Percentiles rank a stretch among this genome's conserved stretches.
Evolutionary conservation across 2,329 filamentous ascomycete genomes (phyloP).

Genomic region (Apiospora koreana): DNA sequence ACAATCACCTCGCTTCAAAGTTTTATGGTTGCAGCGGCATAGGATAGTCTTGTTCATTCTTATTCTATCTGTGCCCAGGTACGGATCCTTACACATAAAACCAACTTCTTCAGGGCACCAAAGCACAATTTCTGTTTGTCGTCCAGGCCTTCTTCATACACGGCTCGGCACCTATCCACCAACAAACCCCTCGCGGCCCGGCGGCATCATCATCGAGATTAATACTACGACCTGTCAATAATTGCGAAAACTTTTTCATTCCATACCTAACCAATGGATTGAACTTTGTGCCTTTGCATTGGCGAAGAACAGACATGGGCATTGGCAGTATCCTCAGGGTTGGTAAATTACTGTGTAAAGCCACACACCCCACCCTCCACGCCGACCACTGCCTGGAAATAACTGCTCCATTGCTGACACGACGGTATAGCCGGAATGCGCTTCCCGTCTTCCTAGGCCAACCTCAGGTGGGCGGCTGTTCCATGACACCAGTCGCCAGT

Average conservation of each 20-base stretch:
- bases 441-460: conserved; percentile 5
- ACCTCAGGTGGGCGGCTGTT: conserved; percentile 11
- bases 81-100: neutral
- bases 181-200: neutral
- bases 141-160: neutral
- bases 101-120: neutral
- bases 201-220: neutral
- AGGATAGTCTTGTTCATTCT: neutral
- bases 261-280: neutral
- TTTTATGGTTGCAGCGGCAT: neutral
- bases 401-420: conserved; percentile 10
- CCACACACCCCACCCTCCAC: neutral
- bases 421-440: conserved; percentile 6
- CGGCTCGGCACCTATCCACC: neutral
- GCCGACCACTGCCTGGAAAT: conserved; percentile 7
- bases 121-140: neutral
- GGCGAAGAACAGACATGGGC: neutral
- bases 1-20: neutral
- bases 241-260: neutral
- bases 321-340: conserved; percentile 9
- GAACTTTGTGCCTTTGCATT: neutral
- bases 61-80: neutral
- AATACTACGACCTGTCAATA: neutral
- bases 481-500: neutral
- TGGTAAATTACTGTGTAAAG: conserved; percentile 12